phyloP scores from a whole-genome alignment of 2,329 filamentous ascomycete species.

The Rutstroemia sydowiana region DNA sequence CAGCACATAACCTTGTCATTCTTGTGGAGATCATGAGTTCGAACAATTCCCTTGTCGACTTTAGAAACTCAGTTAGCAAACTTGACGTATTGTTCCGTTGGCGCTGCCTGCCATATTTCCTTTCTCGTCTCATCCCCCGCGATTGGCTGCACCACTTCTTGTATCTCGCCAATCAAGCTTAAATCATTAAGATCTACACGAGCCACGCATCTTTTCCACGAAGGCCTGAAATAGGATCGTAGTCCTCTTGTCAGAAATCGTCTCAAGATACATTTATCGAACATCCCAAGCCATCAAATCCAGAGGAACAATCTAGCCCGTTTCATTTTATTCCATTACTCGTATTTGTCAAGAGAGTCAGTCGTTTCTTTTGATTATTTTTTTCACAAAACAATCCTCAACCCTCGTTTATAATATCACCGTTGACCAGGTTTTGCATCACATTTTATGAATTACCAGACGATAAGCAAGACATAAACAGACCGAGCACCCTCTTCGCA shows the following conservation, averaged over 20 bases:
- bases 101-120: conserved; percentile 11
- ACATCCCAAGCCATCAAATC: conserved; percentile 18
- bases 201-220: conserved; percentile 36
- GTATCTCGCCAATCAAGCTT: conserved; percentile 39
- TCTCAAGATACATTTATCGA: conserved; percentile 27
- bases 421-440: conserved; percentile 15
- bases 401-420: conserved; percentile 12
- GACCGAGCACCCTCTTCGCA: conserved; percentile 19
- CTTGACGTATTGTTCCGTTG: too few species aligned
- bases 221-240: conserved; percentile 32
- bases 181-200: conserved; percentile 34
- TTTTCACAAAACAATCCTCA: conserved; percentile 12
- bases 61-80: too few species aligned
- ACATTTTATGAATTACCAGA: conserved; percentile 4
- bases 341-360: conserved; percentile 18
- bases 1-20: conserved; percentile 23
- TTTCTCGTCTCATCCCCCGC: conserved; percentile 33
- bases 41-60: too few species aligned
- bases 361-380: conserved; percentile 15
- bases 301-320: conserved; percentile 18
- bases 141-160: conserved; percentile 32
- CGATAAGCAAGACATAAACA: conserved; percentile 8
- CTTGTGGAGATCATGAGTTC: too few species aligned
- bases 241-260: conserved; percentile 26
- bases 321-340: conserved; percentile 25